These are phyloP conservation scores for Hypsizygus ulmarius DNA, from an alignment of 1,284 basidiomycete genomes.

Conservation along the genomic window DNA sequence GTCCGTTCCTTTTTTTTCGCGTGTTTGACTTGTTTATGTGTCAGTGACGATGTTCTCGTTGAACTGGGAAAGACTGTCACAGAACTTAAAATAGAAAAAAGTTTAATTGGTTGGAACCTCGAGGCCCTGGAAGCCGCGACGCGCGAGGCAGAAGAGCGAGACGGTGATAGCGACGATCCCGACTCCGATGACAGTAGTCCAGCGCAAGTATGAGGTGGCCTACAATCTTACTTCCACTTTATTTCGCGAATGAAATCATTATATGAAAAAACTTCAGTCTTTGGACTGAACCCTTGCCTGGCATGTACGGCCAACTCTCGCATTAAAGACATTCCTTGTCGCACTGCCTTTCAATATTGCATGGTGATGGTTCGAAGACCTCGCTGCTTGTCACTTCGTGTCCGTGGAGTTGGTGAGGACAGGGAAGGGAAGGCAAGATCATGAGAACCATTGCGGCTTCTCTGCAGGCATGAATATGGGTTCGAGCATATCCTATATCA, in stretches of 20 bases:
- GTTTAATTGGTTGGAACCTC: conserved; percentile 64
- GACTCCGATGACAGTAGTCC: conserved; percentile 22
- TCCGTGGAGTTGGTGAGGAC: no score
- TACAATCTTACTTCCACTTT: neutral
- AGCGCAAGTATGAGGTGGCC: conserved; percentile 1
- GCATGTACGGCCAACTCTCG: no score
- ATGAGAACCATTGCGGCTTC: no score
- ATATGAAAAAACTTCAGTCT: no score
- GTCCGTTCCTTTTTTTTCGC: conserved; percentile 29
- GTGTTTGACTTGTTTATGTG: neutral
- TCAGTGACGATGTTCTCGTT: conserved; percentile 55
- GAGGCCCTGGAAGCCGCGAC: conserved; percentile 61
- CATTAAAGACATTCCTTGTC: no score
- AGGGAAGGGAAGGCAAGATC: no score
- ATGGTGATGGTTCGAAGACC: no score
- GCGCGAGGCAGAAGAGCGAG: conserved; percentile 34
- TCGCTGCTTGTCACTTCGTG: no score
- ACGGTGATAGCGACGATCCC: conserved; percentile 61
- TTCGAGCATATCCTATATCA: no score
- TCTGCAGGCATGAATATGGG: no score
- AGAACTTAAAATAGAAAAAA: conserved; percentile 46
- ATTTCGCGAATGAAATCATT: neutral
- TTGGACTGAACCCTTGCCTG: no score
- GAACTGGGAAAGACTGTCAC: conserved; percentile 44
- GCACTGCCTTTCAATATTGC: no score